Evolutionary conservation across 805 yeast species (phyloP).

Genomic region (Candida odintsovae): DNA sequence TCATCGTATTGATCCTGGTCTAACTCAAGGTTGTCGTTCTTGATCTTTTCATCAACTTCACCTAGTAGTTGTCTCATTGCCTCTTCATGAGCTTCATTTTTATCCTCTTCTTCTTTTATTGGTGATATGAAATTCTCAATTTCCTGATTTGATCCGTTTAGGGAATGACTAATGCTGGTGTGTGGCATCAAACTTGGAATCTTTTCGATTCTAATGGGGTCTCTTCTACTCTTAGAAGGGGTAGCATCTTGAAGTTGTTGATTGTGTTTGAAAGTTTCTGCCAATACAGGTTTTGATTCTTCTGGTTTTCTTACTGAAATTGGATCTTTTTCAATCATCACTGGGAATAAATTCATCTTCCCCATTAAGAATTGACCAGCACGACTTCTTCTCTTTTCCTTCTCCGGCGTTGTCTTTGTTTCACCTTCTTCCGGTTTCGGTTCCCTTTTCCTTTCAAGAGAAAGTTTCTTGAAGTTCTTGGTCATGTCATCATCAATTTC

Average conservation of each 20-base stretch:
- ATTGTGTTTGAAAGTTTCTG: constrained; percentile 12
- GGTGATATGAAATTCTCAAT: neutral
- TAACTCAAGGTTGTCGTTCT: constrained; percentile 1
- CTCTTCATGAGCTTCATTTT: constrained; percentile 8
- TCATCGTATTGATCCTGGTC: neutral
- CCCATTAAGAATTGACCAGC: constrained; percentile 35
- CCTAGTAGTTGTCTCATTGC: neutral
- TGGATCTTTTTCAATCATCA: constrained; percentile 29
- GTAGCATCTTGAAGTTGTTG: constrained; percentile 7
- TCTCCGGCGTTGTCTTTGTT: constrained; percentile 6
- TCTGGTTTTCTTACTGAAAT: constrained; percentile 21
- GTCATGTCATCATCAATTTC: constrained; percentile 11
- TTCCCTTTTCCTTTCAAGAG: constrained; percentile 14
- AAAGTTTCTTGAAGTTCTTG: constrained; percentile 17
- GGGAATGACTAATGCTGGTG: neutral
- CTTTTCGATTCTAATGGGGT: neutral
- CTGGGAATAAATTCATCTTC: constrained; percentile 36
- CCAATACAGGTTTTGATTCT: constrained; percentile 7
- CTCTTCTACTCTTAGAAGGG: constrained; percentile 7
- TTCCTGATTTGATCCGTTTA: neutral
- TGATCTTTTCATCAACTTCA: constrained; percentile 5
- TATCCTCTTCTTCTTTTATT: neutral
- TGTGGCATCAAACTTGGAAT: neutral
- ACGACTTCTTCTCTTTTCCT: constrained; percentile 22
- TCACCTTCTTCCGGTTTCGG: constrained; percentile 2